A percentile compares a stretch with the other conserved stretches of the same genome.
Evolutionary conservation across 2,329 filamentous ascomycete species (phyloP).

Genomic region (Colletotrichum brevisporum): DNA sequence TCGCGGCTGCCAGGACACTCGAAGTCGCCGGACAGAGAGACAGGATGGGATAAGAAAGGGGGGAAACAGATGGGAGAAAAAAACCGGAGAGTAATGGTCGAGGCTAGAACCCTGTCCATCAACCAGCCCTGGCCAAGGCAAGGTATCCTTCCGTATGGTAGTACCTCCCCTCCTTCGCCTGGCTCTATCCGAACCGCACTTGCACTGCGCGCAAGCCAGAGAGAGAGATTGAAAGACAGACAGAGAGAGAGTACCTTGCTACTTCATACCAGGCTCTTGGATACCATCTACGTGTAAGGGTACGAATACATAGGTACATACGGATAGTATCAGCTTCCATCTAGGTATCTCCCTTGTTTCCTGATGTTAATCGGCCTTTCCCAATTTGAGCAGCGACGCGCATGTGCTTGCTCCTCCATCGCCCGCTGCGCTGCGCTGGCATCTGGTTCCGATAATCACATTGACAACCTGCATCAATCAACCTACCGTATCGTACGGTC

Average conservation of each 20-base stretch:
- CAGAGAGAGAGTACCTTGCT: slow-evolving; percentile 20
- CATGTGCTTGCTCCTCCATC: slow-evolving; percentile 22
- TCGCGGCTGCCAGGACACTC: not conserved
- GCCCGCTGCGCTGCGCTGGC: not conserved
- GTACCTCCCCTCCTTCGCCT: slow-evolving; percentile 1
- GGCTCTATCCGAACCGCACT: slow-evolving; percentile 2
- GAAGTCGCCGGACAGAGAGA: slow-evolving; percentile 16
- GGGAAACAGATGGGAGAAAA: not conserved
- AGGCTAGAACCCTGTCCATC: slow-evolving; percentile 33
- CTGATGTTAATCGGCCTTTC: slow-evolving; percentile 28
- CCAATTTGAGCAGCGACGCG: slow-evolving; percentile 25
- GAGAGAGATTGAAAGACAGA: not conserved
- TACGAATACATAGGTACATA: no score
- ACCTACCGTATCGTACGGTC: not conserved
- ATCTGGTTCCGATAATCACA: slow-evolving; percentile 28
- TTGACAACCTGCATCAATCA: not conserved
- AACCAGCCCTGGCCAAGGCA: not conserved
- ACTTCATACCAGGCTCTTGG: slow-evolving; percentile 17
- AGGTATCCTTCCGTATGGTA: not conserved
- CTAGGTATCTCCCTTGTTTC: slow-evolving; percentile 18
- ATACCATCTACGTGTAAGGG: slow-evolving; percentile 8
- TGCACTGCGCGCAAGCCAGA: slow-evolving; percentile 21
- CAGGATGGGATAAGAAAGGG: slow-evolving; percentile 13
- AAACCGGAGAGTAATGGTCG: slow-evolving; percentile 14
- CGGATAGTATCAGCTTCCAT: no score